These are phyloP conservation scores for Lachnellula arida DNA, from an alignment of 2,329 filamentous ascomycete genomes.

Conservation along the genomic window DNA sequence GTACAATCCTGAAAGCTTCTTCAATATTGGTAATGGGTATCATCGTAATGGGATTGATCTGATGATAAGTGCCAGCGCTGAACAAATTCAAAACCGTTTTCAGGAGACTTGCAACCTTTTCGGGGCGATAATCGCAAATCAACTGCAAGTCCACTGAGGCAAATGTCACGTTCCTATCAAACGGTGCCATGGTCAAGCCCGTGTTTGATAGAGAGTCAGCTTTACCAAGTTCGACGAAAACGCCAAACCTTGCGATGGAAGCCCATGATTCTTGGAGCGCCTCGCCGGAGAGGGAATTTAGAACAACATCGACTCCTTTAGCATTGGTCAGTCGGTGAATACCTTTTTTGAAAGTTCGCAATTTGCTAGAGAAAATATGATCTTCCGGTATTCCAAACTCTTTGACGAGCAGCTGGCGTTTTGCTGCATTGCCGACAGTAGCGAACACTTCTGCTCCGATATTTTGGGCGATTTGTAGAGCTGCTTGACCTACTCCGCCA, in stretches of 20 bases:
- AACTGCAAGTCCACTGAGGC: neutral
- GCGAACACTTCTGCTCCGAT: slow-evolving; percentile 37
- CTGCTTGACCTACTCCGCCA: slow-evolving; percentile 14
- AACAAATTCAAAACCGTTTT: slow-evolving; percentile 10
- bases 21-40: slow-evolving; percentile 34
- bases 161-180: slow-evolving; percentile 4
- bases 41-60: slow-evolving; percentile 26
- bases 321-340: slow-evolving; percentile 17
- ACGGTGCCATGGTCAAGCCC: slow-evolving; percentile 13
- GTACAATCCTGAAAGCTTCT: slow-evolving; percentile 13
- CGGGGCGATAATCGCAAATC: neutral
- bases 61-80: slow-evolving; percentile 10
- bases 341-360: slow-evolving; percentile 32
- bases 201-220: slow-evolving; percentile 20
- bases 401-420: slow-evolving; percentile 35
- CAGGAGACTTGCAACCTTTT: slow-evolving; percentile 13
- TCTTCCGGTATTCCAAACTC: slow-evolving; percentile 16
- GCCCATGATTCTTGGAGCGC: slow-evolving; percentile 39
- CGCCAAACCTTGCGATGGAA: slow-evolving; percentile 34
- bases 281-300: slow-evolving; percentile 3
- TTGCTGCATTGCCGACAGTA: slow-evolving; percentile 35
- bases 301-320: slow-evolving; percentile 2
- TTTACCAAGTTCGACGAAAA: slow-evolving; percentile 35
- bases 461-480: slow-evolving; percentile 30
- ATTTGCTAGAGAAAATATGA: slow-evolving; percentile 12